Evolutionary conservation across 1,284 basidiomycete species (phyloP).

Genomic region (Moesziomyces sp.): DNA sequence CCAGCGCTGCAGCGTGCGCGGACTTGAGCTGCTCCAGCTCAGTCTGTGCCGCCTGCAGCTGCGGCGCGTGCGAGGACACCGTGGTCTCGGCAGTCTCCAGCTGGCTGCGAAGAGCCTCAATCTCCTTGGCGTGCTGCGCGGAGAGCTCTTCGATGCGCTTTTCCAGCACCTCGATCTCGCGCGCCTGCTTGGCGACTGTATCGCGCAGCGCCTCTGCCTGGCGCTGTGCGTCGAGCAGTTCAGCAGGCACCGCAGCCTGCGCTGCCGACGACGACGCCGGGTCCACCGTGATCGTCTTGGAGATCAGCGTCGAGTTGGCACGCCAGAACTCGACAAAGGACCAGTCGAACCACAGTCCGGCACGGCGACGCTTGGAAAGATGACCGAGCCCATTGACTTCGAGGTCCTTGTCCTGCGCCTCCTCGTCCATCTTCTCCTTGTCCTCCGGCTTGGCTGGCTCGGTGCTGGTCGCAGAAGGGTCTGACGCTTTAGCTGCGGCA

Average conservation of each 20-base stretch:
- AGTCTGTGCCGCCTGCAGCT: conserved; percentile 16
- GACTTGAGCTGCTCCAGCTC: conserved; percentile 34
- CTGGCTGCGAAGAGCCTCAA: conserved; percentile 9
- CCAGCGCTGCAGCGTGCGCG: conserved; percentile 17
- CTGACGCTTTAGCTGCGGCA: conserved; percentile 4
- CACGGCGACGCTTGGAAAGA: conserved; percentile 71
- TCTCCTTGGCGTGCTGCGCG: conserved; percentile 2
- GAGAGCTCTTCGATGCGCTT: conserved; percentile 47
- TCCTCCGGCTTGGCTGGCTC: conserved; percentile 19
- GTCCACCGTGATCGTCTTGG: conserved; percentile 60
- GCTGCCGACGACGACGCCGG: conserved; percentile 46
- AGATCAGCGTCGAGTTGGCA: conserved; percentile 78
- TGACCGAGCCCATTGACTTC: conserved; percentile 45
- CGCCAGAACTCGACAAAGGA: conserved; percentile 99
- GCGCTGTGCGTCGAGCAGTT: conserved; percentile 62
- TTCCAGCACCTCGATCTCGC: conserved; percentile 48
- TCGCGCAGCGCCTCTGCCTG: conserved; percentile 55
- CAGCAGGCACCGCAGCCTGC: conserved; percentile 43
- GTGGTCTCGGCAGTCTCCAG: conserved; percentile 15
- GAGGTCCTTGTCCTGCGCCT: conserved; percentile 42
- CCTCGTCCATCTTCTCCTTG: conserved; percentile 39
- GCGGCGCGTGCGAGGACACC: conserved; percentile 6
- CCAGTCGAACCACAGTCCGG: conserved; percentile 98
- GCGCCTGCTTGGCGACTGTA: conserved; percentile 37
- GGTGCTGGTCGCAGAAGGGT: conserved; percentile 8